Conservation (phyloP, 2,329 filamentous ascomycete genomes). For the Claviceps monticola region DNA sequence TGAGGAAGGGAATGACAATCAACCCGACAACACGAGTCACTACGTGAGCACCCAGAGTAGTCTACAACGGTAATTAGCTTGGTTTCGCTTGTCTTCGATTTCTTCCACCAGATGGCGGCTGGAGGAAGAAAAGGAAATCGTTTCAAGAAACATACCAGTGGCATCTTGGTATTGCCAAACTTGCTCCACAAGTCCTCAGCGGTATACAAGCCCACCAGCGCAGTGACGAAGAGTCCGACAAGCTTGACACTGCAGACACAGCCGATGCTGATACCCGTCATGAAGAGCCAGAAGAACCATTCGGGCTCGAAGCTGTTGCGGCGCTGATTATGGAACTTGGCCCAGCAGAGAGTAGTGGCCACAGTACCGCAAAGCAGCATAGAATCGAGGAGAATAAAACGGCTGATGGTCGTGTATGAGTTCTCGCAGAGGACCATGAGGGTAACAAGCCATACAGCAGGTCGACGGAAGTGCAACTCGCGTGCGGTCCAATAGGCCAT, state of each 20-base stretch:
- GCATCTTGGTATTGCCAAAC: slow-evolving; percentile 89
- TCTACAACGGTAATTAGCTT: slow-evolving; percentile 12
- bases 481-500: slow-evolving; percentile 91
- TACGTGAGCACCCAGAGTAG: slow-evolving; percentile 64
- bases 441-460: slow-evolving; percentile 87
- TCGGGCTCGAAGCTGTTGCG: slow-evolving; percentile 74
- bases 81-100: neutral
- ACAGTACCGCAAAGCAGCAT: slow-evolving; percentile 99
- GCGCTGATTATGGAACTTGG: slow-evolving; percentile 85
- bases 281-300: slow-evolving; percentile 89
- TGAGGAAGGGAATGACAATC: slow-evolving; percentile 75
- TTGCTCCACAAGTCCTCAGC: slow-evolving; percentile 96
- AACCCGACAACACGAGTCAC: slow-evolving; percentile 69
- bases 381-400: slow-evolving; percentile 94
- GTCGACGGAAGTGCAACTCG: slow-evolving; percentile 73
- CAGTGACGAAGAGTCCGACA: slow-evolving; percentile 91
- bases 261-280: slow-evolving; percentile 90
- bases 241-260: slow-evolving; percentile 98
- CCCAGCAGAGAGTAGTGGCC: slow-evolving; percentile 91
- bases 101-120: neutral
- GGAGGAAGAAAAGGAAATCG: neutral
- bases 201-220: slow-evolving; percentile 89
- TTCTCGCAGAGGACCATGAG: slow-evolving; percentile 98
- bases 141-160: slow-evolving; percentile 42
- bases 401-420: slow-evolving; percentile 96